phyloP scores from a whole-genome alignment of 805 yeast genomes.

The Zygosaccharomyces bailii region DNA sequence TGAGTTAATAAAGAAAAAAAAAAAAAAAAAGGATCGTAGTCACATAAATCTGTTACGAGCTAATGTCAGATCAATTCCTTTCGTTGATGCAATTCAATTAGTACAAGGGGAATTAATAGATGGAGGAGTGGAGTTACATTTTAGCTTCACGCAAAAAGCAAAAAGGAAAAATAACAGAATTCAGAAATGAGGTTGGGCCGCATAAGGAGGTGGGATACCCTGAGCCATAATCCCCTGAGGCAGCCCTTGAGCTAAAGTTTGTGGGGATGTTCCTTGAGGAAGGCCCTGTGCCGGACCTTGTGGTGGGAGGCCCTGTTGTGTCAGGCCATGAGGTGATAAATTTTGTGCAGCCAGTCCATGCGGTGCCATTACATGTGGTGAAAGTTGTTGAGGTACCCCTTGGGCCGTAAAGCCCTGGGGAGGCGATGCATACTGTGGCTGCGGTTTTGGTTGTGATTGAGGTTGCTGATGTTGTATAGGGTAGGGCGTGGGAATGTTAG shows the following conservation, averaged over 20 bases:
- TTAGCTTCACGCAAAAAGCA: constrained; percentile 1
- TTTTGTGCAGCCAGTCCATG: constrained; percentile 5
- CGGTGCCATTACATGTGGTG: constrained; percentile 17
- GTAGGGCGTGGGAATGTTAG: constrained; percentile 84
- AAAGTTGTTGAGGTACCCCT: constrained; percentile 7
- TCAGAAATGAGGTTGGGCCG: constrained; percentile 11
- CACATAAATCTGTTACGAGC: not conserved
- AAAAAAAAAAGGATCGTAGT: not conserved
- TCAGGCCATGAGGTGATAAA: constrained; percentile 10
- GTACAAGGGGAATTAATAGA: not conserved
- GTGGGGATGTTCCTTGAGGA: constrained; percentile 4
- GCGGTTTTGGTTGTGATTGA: constrained; percentile 21
- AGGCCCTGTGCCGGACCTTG: constrained; percentile 2
- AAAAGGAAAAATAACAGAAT: constrained; percentile 1
- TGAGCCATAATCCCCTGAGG: constrained; percentile 4
- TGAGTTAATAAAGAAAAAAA: too few relatives aligned
- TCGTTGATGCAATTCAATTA: not conserved
- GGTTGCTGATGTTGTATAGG: constrained; percentile 45
- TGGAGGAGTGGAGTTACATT: not conserved
- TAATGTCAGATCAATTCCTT: not conserved
- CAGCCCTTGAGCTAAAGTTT: constrained; percentile 3
- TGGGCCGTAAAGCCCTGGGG: constrained; percentile 20
- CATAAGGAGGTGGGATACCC: constrained; percentile 13
- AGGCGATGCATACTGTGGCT: constrained; percentile 30
- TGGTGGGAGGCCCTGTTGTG: constrained; percentile 4